Percentiles rank a stretch among this genome's conserved stretches.
These are phyloP conservation scores for Elymus sibiricus DNA, from an alignment of 176 grass and related monocot species.

Conservation along the genomic window DNA sequence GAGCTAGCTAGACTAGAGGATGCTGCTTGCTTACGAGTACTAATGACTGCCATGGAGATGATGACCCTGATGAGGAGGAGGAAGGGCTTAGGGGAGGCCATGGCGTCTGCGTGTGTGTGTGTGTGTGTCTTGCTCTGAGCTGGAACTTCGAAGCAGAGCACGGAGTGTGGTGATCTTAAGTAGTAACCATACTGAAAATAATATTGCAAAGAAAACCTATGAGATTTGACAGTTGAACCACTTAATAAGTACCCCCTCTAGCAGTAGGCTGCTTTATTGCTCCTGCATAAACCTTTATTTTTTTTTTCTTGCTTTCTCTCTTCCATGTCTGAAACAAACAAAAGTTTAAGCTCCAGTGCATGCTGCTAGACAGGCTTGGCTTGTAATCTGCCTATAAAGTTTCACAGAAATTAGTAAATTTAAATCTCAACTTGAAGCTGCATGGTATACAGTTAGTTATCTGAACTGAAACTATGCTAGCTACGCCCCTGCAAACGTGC, in stretches of 20 bases:
- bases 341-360: not conserved
- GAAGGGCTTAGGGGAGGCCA: not conserved
- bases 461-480: not conserved
- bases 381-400: not conserved
- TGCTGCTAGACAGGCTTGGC: not conserved
- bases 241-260: not conserved
- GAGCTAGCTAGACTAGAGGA: not conserved
- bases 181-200: not conserved
- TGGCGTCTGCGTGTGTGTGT: not conserved
- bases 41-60: constrained; percentile 10
- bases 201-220: not conserved
- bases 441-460: not conserved
- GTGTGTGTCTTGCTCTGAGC: not conserved
- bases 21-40: not conserved
- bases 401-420: not conserved
- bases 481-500: not conserved
- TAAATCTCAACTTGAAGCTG: not conserved
- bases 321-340: not conserved
- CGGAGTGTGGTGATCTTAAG: not conserved
- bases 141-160: not conserved
- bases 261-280: not conserved
- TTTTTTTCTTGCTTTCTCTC: not conserved
- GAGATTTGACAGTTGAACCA: constrained; percentile 1
- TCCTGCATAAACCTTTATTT: not conserved
- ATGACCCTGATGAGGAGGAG: constrained; percentile 8